Evolutionary conservation across 1,284 basidiomycete genomes (phyloP), one percentile per base, ranked within the genome.

Genomic region (Neonothopanus nambi): DNA sequence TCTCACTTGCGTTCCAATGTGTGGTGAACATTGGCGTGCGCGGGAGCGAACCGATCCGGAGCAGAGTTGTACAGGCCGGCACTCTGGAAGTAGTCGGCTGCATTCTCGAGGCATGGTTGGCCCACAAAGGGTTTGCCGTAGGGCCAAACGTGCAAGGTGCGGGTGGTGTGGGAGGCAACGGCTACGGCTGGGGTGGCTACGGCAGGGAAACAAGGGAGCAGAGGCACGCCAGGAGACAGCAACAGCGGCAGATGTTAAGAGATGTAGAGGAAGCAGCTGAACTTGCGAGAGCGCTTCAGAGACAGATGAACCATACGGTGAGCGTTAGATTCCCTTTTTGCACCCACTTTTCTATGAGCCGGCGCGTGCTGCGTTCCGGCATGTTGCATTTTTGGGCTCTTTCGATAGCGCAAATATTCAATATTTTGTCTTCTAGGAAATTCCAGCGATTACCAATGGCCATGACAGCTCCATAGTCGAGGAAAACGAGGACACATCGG

Each of bases 11-110:
- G 0, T 97, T 99, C 67, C 95, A 98, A 67, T 98, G 94, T 66
- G 88, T 98, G 42, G 95, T 97, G 61, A 98, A 99, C 71, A 95
- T 99, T 62, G 96, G 97, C 43, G 95, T 99, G 0, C 80, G 96
- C 36, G 97, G 97, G n/a, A 93, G 87, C 59, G 96, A 99, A 69
- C 82, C 84, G 23, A 95, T 96, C 62, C 80, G 96, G 40, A 91
- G 90, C 52, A 80, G 95, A 3, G 95, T 99, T 18, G 97, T 99
- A 2, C 94, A 98, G 70, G 94, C 95, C 0, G 96, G 96, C 23
- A 94, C 95, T 1, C 79, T 99, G 17, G 93, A 97, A 57, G 91
- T 98, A 35, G 94, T 97, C 2, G 93, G 95, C 5, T 93, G 93
- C 63, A 92, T 99, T 28, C 79, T 99, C 28, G 95, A 98, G 72